Percentiles rank a stretch among this genome's conserved stretches.
Evolutionary conservation across 2,329 filamentous ascomycete species (phyloP).

Genomic region (Helotiales sp.): DNA sequence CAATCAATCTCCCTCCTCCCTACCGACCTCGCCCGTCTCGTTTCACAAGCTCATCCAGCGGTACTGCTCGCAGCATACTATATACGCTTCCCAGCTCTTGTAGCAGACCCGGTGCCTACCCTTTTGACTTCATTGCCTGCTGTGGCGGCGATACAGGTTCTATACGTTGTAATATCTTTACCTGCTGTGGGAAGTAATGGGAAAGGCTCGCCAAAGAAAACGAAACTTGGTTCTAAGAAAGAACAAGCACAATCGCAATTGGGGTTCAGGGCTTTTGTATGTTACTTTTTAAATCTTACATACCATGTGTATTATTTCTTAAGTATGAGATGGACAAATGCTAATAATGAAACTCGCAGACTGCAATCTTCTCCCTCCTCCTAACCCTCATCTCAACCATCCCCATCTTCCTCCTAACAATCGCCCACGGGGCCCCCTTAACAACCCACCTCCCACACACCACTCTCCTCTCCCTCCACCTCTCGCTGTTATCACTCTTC

Average conservation of each 20-base stretch:
- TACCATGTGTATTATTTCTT: not conserved
- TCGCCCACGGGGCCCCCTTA: constrained; percentile 90
- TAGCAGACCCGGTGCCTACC: constrained; percentile 66
- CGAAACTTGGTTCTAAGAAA: constrained; percentile 55
- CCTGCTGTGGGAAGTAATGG: constrained; percentile 56
- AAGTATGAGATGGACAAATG: not conserved
- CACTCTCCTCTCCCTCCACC: constrained; percentile 75
- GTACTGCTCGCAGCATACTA: constrained; percentile 66
- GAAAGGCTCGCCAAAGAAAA: constrained; percentile 46
- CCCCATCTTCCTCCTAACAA: constrained; percentile 54
- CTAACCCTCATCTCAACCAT: constrained; percentile 50
- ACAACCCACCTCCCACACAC: constrained; percentile 81
- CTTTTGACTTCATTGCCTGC: constrained; percentile 62
- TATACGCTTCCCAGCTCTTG: constrained; percentile 64
- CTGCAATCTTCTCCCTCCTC: constrained; percentile 68
- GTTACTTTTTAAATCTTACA: not conserved
- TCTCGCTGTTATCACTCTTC: constrained; percentile 75
- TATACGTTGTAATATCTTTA: constrained; percentile 63
- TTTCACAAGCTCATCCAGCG: constrained; percentile 67
- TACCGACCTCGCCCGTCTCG: constrained; percentile 45
- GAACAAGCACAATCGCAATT: constrained; percentile 16
- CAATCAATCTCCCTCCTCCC: constrained; percentile 18
- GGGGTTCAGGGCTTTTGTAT: constrained; percentile 15
- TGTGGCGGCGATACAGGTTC: constrained; percentile 63
- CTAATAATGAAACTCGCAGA: constrained; percentile 48